A percentile compares a stretch with the other conserved stretches of the same genome.
Evolutionary conservation across 2,329 filamentous ascomycete species (phyloP).

Genomic region (Scytalidium lignicola): DNA sequence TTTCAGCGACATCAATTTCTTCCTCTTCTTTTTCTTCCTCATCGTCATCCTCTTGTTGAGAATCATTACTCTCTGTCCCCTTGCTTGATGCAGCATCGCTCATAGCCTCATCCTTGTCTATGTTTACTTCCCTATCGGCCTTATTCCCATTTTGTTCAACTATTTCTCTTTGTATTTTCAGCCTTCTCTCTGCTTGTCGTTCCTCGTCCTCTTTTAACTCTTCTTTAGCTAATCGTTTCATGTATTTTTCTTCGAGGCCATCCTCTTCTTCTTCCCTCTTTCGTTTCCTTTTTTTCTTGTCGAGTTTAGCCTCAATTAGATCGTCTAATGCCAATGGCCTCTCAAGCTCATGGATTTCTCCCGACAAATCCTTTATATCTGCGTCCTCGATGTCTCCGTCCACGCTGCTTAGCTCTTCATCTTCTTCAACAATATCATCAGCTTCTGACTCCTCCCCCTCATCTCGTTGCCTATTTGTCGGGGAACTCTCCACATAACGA

Average conservation of each 20-base stretch:
- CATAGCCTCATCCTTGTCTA: slow-evolving; percentile 22
- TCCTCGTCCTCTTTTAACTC: slow-evolving; percentile 51
- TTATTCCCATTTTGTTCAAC: slow-evolving; percentile 31
- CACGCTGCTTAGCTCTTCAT: slow-evolving; percentile 30
- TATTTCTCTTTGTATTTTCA: slow-evolving; percentile 48
- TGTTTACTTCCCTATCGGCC: slow-evolving; percentile 23
- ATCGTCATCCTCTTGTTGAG: slow-evolving; percentile 14
- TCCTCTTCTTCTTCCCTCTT: slow-evolving; percentile 61
- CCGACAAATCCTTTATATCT: slow-evolving; percentile 22
- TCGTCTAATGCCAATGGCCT: slow-evolving; percentile 34
- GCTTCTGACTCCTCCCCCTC: slow-evolving; percentile 20
- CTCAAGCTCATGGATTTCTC: slow-evolving; percentile 23
- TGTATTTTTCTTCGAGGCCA: slow-evolving; percentile 65
- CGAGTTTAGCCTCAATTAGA: slow-evolving; percentile 25
- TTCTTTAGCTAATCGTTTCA: slow-evolving; percentile 58
- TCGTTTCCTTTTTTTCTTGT: slow-evolving; percentile 50
- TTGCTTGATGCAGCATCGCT: slow-evolving; percentile 19
- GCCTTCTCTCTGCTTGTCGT: slow-evolving; percentile 32
- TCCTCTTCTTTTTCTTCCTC: slow-evolving; percentile 21
- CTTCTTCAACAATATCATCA: slow-evolving; percentile 22
- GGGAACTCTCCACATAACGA: slow-evolving; percentile 29
- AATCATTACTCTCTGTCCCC: slow-evolving; percentile 14
- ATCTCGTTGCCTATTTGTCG: slow-evolving; percentile 14
- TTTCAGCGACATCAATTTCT: slow-evolving; percentile 3
- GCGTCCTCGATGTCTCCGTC: slow-evolving; percentile 30